These are phyloP conservation scores for Kingdonia uniflora DNA, from an alignment of 164 flowering plant species.

Conservation along the genomic window DNA sequence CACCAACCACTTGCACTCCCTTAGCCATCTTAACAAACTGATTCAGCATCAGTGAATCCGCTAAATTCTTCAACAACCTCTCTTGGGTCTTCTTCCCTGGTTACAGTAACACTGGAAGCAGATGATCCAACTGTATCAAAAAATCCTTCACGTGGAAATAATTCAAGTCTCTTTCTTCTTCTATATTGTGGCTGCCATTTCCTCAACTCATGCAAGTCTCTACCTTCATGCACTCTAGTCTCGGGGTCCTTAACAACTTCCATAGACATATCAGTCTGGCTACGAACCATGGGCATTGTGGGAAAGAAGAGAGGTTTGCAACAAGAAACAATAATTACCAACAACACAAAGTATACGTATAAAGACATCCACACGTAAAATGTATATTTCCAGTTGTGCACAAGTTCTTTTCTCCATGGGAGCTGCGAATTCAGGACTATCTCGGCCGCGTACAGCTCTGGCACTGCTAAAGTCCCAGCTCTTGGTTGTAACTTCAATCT, in stretches of 20 bases:
- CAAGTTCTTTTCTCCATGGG: conserved; percentile 50
- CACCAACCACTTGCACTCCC: no score
- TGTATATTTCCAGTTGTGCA: conserved; percentile 67
- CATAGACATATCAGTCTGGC: conserved; percentile 1
- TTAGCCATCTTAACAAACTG: conserved; percentile 12
- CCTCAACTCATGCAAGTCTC: conserved; percentile 29
- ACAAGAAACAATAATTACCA: conserved; percentile 28
- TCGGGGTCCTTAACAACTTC: conserved; percentile 6
- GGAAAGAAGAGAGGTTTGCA: conserved; percentile 41
- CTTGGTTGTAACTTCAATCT: conserved; percentile 40
- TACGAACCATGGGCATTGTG: neutral
- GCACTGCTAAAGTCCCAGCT: conserved; percentile 48
- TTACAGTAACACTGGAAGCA: conserved; percentile 23
- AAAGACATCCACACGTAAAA: conserved; percentile 63
- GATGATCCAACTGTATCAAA: conserved; percentile 23
- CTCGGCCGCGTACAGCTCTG: conserved; percentile 60
- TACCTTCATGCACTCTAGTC: conserved; percentile 4
- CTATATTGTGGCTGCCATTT: conserved; percentile 24
- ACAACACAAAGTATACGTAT: conserved; percentile 31
- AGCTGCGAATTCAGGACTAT: conserved; percentile 48
- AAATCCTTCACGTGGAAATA: conserved; percentile 5
- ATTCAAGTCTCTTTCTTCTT: conserved; percentile 35
- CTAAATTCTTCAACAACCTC: conserved; percentile 9
- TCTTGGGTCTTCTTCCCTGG: conserved; percentile 9
- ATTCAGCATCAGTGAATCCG: conserved; percentile 14